Evolutionary conservation across 371 early-diverging fungal species (phyloP).

Genomic region (Saksenaea vasiformis): DNA sequence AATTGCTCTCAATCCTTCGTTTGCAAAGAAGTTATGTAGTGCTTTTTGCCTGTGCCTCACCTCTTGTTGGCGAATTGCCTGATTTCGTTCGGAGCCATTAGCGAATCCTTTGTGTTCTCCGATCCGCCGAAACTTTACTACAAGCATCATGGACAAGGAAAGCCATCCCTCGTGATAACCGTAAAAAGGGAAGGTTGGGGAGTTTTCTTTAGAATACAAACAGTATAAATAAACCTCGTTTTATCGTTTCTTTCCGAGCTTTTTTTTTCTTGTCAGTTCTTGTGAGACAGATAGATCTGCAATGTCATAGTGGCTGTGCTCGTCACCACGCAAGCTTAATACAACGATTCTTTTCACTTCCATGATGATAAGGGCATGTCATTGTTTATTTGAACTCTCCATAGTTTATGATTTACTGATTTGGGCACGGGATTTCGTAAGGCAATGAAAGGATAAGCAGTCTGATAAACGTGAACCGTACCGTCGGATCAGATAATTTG

Average conservation of each 20-base stretch:
- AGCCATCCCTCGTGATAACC: neutral
- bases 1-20: too few species aligned
- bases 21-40: too few species aligned
- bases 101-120: neutral
- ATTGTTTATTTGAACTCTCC: too few species aligned
- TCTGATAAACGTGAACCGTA: neutral
- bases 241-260: neutral
- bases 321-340: neutral
- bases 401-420: neutral
- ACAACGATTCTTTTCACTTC: neutral
- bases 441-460: neutral
- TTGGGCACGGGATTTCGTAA: neutral
- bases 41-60: neutral
- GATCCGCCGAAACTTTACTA: slow-evolving; percentile 5
- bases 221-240: slow-evolving; percentile 1
- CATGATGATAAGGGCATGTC: too few species aligned
- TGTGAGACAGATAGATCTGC: neutral
- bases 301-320: neutral
- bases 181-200: neutral
- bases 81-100: neutral
- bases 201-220: neutral
- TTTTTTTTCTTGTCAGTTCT: neutral
- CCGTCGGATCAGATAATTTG: neutral
- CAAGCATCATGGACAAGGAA: neutral
- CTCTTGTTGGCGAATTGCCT: neutral